phyloP scores from a whole-genome alignment of 352 stramenopile species.

The Globisporangium spiculum region DNA sequence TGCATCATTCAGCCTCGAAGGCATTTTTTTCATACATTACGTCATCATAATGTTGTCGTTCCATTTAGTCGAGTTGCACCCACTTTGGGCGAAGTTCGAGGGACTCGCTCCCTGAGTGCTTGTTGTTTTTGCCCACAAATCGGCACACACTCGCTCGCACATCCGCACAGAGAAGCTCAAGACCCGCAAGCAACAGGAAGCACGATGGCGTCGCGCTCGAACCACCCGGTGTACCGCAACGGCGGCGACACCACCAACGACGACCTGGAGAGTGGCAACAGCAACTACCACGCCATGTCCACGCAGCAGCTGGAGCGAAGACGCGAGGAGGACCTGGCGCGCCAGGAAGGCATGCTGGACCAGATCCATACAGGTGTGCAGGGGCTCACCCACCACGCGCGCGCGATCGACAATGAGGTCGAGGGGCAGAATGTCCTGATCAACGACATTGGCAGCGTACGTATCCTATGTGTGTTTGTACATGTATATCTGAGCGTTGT shows the following conservation, averaged over 20 bases:
- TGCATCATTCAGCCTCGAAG: neutral
- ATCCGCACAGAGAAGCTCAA: no score
- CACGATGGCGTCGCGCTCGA: slow-evolving; percentile 23
- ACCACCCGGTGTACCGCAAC: slow-evolving; percentile 35
- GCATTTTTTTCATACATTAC: neutral
- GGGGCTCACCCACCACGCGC: slow-evolving; percentile 77
- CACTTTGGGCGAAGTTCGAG: neutral
- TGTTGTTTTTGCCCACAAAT: neutral
- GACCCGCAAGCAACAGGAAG: neutral
- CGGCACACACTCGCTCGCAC: neutral
- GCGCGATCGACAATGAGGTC: slow-evolving; percentile 82
- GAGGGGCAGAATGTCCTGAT: slow-evolving; percentile 81
- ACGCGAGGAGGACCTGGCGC: slow-evolving; percentile 45
- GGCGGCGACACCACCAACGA: neutral
- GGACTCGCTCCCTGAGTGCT: neutral
- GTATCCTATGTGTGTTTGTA: slow-evolving; percentile 13
- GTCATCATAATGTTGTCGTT: neutral
- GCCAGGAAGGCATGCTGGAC: slow-evolving; percentile 73
- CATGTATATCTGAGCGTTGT: neutral
- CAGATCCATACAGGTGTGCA: slow-evolving; percentile 75
- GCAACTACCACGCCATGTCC: slow-evolving; percentile 65
- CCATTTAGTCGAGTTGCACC: neutral
- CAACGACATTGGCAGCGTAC: slow-evolving; percentile 69
- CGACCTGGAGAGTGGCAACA: slow-evolving; percentile 4
- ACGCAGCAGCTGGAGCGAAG: slow-evolving; percentile 63